Conservation (phyloP, 192 early-diverging fungal genomes). For the Coemansia sp. region DNA sequence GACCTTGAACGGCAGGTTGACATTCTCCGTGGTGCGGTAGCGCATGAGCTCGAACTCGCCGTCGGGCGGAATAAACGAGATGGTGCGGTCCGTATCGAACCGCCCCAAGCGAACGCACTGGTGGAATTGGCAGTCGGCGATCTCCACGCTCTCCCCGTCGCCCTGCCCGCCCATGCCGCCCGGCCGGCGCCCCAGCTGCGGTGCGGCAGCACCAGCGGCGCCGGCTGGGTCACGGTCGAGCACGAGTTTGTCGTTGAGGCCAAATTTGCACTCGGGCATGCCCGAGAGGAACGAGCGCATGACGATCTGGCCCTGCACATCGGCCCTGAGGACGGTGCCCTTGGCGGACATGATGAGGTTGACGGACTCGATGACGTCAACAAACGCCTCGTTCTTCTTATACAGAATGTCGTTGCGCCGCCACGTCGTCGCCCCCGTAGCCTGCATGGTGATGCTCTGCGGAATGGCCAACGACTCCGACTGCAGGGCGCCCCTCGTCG, state of each 20-base stretch:
- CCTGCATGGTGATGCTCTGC: slow-evolving; percentile 90
- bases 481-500: slow-evolving; percentile 52
- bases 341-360: slow-evolving; percentile 89
- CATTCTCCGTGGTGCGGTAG: slow-evolving; percentile 92
- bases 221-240: slow-evolving; percentile 70
- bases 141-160: slow-evolving; percentile 70
- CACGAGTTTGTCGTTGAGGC: slow-evolving; percentile 93
- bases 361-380: slow-evolving; percentile 98
- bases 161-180: slow-evolving; percentile 32
- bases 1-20: slow-evolving; percentile 94
- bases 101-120: slow-evolving; percentile 94
- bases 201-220: neutral
- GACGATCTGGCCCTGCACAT: slow-evolving; percentile 87
- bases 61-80: slow-evolving; percentile 97
- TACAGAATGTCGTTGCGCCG: slow-evolving; percentile 91
- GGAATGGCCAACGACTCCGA: slow-evolving; percentile 31
- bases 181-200: slow-evolving; percentile 6
- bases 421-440: slow-evolving; percentile 94
- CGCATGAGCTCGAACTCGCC: slow-evolving; percentile 98
- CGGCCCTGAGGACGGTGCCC: slow-evolving; percentile 83
- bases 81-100: slow-evolving; percentile 91
- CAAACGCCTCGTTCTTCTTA: slow-evolving; percentile 97
- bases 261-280: slow-evolving; percentile 97
- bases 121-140: slow-evolving; percentile 98
- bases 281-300: slow-evolving; percentile 97